phyloP scores from a whole-genome alignment of 129 eudicot genomes.

The Tagetes patula region DNA sequence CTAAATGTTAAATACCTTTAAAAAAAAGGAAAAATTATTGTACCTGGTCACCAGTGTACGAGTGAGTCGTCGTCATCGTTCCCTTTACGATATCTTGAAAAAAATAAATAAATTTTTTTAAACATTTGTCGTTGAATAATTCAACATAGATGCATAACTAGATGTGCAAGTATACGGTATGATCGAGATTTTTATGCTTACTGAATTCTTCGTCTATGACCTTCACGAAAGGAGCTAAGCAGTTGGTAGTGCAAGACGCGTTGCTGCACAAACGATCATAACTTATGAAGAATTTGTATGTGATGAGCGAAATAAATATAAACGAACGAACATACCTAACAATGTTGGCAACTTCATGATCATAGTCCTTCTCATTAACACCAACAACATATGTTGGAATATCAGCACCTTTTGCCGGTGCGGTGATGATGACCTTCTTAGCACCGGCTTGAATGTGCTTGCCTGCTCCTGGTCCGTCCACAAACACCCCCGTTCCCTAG shows the following conservation, averaged over 20 bases:
- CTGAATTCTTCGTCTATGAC: conserved; percentile 89
- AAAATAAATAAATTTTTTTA: neutral
- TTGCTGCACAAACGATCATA: conserved; percentile 51
- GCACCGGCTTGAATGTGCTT: conserved; percentile 99
- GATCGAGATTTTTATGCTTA: conserved; percentile 22
- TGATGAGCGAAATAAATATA: neutral
- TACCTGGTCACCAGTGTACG: conserved; percentile 99
- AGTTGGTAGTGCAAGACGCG: conserved; percentile 98
- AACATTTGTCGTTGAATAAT: neutral
- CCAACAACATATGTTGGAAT: conserved; percentile 97
- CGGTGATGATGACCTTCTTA: conserved; percentile 92
- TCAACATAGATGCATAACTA: neutral
- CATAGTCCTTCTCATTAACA: conserved; percentile 73
- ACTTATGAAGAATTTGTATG: too few species aligned
- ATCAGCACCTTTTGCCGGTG: conserved; percentile 96
- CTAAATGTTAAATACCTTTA: too few species aligned
- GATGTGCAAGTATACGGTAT: neutral
- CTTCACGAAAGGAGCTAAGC: conserved; percentile 96
- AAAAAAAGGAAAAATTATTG: neutral
- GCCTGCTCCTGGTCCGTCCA: conserved; percentile 98
- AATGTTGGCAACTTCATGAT: conserved; percentile 67
- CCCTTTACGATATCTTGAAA: conserved; percentile 84
- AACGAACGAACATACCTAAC: conserved; percentile 48
- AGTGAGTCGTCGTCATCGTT: conserved; percentile 99
- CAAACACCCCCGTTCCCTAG: conserved; percentile 96